Conservation (phyloP, 1,139 yeast genomes). For the Debaryomyces udenii region DNA sequence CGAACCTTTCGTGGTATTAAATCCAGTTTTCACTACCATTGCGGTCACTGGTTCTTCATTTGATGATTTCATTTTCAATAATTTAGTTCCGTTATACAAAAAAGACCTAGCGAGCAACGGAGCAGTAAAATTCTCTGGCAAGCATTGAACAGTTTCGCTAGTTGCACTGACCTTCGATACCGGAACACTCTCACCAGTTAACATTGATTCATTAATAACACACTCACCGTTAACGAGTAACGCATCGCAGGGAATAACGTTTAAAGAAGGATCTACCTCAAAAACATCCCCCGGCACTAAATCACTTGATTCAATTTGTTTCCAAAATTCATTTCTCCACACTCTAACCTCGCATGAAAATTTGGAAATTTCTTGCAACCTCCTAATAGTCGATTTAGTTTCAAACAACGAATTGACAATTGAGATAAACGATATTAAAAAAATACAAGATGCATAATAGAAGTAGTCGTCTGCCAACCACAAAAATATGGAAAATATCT, state of each 20-base stretch:
- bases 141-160: constrained; percentile 57
- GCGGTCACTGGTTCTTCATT: constrained; percentile 81
- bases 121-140: constrained; percentile 64
- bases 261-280: constrained; percentile 84
- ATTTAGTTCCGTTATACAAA: constrained; percentile 84
- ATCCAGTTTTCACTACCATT: constrained; percentile 86
- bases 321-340: constrained; percentile 94
- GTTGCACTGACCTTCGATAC: constrained; percentile 77
- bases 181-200: constrained; percentile 98
- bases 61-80: constrained; percentile 73
- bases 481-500: constrained; percentile 82
- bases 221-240: constrained; percentile 87
- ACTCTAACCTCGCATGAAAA: constrained; percentile 84
- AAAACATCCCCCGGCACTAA: constrained; percentile 95
- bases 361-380: constrained; percentile 73
- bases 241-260: constrained; percentile 84
- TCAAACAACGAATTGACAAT: constrained; percentile 80
- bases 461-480: constrained; percentile 94
- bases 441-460: constrained; percentile 91
- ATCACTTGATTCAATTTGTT: constrained; percentile 74
- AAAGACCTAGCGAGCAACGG: constrained; percentile 71
- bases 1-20: constrained; percentile 95
- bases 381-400: constrained; percentile 71
- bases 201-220: constrained; percentile 91
- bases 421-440: constrained; percentile 79